These are phyloP conservation scores for Xenosphaeropsis pyriputrescens DNA, from an alignment of 2,329 filamentous ascomycete species.

Conservation along the genomic window DNA sequence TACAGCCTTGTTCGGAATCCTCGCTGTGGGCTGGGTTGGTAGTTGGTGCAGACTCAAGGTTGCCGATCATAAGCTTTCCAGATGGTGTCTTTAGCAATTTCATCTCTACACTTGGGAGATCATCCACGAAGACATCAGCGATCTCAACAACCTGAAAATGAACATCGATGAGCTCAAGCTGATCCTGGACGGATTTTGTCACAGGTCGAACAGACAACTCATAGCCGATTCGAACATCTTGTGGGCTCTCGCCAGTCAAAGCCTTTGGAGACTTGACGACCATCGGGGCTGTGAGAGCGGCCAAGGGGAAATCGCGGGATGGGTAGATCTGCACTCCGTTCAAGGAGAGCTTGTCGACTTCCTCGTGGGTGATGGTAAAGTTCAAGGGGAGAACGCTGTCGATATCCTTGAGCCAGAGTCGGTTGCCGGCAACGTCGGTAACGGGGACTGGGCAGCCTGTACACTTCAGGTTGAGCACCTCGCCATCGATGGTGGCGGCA, in stretches of 20 bases:
- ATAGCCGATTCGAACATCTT: slow-evolving; percentile 12
- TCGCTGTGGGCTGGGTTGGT: slow-evolving; percentile 12
- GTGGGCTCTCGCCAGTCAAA: slow-evolving; percentile 15
- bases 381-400: slow-evolving; percentile 29
- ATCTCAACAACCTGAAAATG: slow-evolving; percentile 46
- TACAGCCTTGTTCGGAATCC: slow-evolving; percentile 20
- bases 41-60: slow-evolving; percentile 21
- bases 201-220: slow-evolving; percentile 17
- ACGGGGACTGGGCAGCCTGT: slow-evolving; percentile 31
- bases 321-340: slow-evolving; percentile 47
- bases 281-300: slow-evolving; percentile 27
- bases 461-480: slow-evolving; percentile 34
- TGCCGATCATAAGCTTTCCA: slow-evolving; percentile 38
- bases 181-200: slow-evolving; percentile 33
- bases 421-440: slow-evolving; percentile 15
- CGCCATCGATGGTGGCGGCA: slow-evolving; percentile 19
- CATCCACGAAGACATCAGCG: slow-evolving; percentile 36
- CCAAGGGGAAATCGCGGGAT: slow-evolving; percentile 19
- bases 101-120: slow-evolving; percentile 39
- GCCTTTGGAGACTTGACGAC: slow-evolving; percentile 15
- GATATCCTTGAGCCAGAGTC: slow-evolving; percentile 10
- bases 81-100: slow-evolving; percentile 44
- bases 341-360: slow-evolving; percentile 32
- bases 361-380: slow-evolving; percentile 34
- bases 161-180: slow-evolving; percentile 35